phyloP scores from a whole-genome alignment of 2,329 filamentous ascomycete genomes.

The Cadophora malorum region DNA sequence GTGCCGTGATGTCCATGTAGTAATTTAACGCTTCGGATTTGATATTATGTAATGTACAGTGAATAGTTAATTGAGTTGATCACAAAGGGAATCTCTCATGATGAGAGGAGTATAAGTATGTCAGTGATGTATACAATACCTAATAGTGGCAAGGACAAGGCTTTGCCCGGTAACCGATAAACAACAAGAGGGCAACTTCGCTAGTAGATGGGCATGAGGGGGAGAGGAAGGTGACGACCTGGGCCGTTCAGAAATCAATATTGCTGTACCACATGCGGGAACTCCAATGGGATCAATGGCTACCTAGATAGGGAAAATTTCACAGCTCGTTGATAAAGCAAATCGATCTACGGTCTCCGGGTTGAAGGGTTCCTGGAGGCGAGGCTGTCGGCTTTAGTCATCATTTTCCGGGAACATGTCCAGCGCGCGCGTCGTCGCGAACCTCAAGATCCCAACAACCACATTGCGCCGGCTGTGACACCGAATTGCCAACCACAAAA shows the following conservation, averaged over 20 bases:
- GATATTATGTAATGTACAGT: neutral
- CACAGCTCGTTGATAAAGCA: too few relatives aligned
- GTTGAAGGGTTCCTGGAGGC: too few relatives aligned
- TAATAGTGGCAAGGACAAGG: conserved; percentile 8
- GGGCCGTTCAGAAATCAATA: too few relatives aligned
- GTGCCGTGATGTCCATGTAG: neutral
- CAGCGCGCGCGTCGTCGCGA: conserved; percentile 2
- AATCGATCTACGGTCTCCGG: too few relatives aligned
- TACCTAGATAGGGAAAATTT: too few relatives aligned
- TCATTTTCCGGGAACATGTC: too few relatives aligned
- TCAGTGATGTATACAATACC: neutral
- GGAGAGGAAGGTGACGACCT: neutral
- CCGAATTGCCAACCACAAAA: conserved; percentile 25
- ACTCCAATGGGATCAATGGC: too few relatives aligned
- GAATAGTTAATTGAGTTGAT: neutral
- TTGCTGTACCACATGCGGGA: too few relatives aligned
- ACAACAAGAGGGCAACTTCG: neutral
- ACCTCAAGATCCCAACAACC: neutral
- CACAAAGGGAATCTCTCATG: neutral
- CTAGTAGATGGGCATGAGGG: neutral
- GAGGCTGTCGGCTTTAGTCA: neutral
- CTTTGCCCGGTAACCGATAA: neutral
- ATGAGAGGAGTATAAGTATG: neutral
- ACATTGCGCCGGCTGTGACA: neutral
- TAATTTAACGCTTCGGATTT: neutral